A percentile compares a stretch with the other conserved stretches of the same genome.
Conservation (phyloP, 352 stramenopile genomes). For the Globisporangium canariense region DNA sequence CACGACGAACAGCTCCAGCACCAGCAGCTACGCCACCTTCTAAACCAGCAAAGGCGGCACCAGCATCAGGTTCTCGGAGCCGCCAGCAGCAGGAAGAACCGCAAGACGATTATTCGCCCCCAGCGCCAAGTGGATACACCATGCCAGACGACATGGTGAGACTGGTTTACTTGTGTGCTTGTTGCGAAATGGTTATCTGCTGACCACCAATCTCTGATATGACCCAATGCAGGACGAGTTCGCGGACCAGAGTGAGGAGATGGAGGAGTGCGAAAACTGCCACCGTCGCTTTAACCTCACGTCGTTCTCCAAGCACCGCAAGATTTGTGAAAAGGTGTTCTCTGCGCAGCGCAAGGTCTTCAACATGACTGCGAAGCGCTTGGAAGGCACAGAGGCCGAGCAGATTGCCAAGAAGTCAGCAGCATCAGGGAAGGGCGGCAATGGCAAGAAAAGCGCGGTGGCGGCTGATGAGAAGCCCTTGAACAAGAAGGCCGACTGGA, state of each 20-base stretch:
- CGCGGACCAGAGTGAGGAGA: conserved; percentile 41
- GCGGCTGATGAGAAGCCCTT: conserved; percentile 50
- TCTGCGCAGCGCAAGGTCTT: conserved; percentile 81
- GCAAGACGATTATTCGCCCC: conserved; percentile 30
- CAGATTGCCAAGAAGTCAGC: conserved; percentile 51
- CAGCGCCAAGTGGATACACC: conserved; percentile 41
- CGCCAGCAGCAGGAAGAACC: conserved; percentile 28
- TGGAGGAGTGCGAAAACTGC: conserved; percentile 78
- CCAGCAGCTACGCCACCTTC: conserved; percentile 13
- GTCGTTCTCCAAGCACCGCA: conserved; percentile 76
- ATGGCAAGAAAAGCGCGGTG: conserved; percentile 18
- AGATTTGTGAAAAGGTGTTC: conserved; percentile 89
- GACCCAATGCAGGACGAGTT: conserved; percentile 41
- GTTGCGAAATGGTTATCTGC: not conserved
- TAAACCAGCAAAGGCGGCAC: conserved; percentile 16
- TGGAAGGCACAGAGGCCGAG: conserved; percentile 69
- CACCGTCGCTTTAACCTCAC: conserved; percentile 76
- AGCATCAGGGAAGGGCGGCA: conserved; percentile 21
- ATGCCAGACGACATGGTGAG: conserved; percentile 31
- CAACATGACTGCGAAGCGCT: conserved; percentile 74
- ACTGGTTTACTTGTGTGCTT: not conserved
- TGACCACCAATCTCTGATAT: not conserved
- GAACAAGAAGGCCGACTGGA: conserved; percentile 76
- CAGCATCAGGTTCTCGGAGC: not conserved
- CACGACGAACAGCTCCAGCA: conserved; percentile 9